These are phyloP conservation scores for Tolypocladium endophyticum DNA, from an alignment of 2,329 filamentous ascomycete genomes.

Conservation along the genomic window DNA sequence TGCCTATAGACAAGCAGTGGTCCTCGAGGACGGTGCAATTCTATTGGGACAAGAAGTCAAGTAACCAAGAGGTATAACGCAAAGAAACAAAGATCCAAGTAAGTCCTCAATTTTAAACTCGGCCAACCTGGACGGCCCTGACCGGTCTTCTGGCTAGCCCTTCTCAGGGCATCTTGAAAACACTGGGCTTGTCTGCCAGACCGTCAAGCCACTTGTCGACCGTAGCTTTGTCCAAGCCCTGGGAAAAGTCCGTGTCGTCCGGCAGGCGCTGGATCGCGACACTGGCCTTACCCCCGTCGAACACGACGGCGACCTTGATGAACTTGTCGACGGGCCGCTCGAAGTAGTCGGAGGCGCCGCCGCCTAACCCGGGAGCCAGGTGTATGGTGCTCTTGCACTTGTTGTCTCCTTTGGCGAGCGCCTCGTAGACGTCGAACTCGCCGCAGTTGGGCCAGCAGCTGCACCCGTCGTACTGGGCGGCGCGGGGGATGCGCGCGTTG, in stretches of 20 bases:
- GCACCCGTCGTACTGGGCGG: slow-evolving; percentile 59
- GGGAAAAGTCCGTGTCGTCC: slow-evolving; percentile 27
- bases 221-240: slow-evolving; percentile 25
- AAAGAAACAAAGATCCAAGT: not conserved
- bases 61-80: not conserved
- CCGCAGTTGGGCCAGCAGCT: slow-evolving; percentile 67
- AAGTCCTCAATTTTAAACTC: not conserved
- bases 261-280: slow-evolving; percentile 47
- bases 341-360: slow-evolving; percentile 64
- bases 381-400: slow-evolving; percentile 65
- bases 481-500: slow-evolving; percentile 62
- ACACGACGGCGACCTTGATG: slow-evolving; percentile 56
- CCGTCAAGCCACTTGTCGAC: slow-evolving; percentile 23
- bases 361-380: slow-evolving; percentile 41
- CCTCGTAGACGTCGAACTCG: slow-evolving; percentile 67
- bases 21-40: not conserved
- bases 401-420: slow-evolving; percentile 52
- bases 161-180: slow-evolving; percentile 9
- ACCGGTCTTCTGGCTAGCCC: not conserved
- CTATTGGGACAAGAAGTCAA: slow-evolving; percentile 8
- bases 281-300: slow-evolving; percentile 37
- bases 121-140: not conserved
- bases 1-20: not conserved
- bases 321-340: slow-evolving; percentile 46
- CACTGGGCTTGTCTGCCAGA: slow-evolving; percentile 9